Base-by-base conservation (phyloP, 148 eudicot genomes). In the Suaeda aralocaspica region DNA sequence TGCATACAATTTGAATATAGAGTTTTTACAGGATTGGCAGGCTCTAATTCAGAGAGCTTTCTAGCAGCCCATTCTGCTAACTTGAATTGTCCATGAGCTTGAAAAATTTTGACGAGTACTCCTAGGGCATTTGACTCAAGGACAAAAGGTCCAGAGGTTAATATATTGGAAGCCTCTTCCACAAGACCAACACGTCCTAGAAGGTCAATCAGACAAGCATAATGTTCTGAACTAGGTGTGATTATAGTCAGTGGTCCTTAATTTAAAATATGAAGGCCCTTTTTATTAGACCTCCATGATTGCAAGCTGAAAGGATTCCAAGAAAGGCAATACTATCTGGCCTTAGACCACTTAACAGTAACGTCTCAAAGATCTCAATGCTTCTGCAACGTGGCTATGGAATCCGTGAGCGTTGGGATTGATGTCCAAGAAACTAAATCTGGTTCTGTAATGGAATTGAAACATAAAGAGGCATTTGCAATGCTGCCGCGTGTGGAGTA, bases 261-360 rank as follows among this genome's bases (percentile, higher is more conserved):
- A 71, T 22, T 69, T 74, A 57, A 88, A 91, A 69, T 76, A 91
- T 42, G 59, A 72, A 66, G 82, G 73, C 42, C 95, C 95, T 49
- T 89, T 58, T 69, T 58, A 87, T 70, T 22, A 78, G 75, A 59
- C 90, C 93, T 21, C 84, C 88, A 65, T 91, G 90, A 75, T 81
- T 79, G 64, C 97, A 88, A 4, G 94, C 88, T 76, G 94, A 79
- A 63, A 91, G 85, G 53, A 91, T 84, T 39, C 79, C 82, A 18
- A 91, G 84, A 79, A 88, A 85, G 41, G 84, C 77, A 59, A 91
- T 59, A 46, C 64, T 59, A 77, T 91, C 92, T 3, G 88, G 94
- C 62, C 10, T 77, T 14, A 69, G 41, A 56, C 84, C 79, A 69
- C 70, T 36, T 31, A 22, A 55, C 46, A 83, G 25, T 90, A 91